A percentile compares a stretch with the other conserved stretches of the same genome.
These are phyloP conservation scores for Hansenula lynferdii DNA, from an alignment of 1,139 yeast species.

Conservation along the genomic window DNA sequence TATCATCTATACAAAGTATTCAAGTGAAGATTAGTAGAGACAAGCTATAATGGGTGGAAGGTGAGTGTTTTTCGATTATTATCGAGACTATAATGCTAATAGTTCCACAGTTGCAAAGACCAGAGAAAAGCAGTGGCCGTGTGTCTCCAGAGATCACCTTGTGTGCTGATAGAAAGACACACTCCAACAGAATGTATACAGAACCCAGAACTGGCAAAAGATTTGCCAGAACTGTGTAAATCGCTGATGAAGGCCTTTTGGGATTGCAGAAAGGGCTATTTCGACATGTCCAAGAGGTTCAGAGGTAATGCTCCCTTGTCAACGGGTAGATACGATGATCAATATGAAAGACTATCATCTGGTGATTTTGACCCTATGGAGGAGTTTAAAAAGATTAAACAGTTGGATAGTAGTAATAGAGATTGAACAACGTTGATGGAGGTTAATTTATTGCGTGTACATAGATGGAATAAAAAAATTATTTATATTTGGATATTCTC, in stretches of 20 bases:
- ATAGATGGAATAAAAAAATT: neutral
- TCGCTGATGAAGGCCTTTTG: slow-evolving; percentile 81
- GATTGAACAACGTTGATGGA: too few relatives aligned
- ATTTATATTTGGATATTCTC: neutral
- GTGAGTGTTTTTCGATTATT: slow-evolving; percentile 8
- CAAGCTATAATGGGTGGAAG: slow-evolving; percentile 20
- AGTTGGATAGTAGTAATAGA: slow-evolving; percentile 39
- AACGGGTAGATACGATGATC: slow-evolving; percentile 88
- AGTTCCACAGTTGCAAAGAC: slow-evolving; percentile 70
- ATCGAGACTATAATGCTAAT: neutral
- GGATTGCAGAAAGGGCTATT: slow-evolving; percentile 81
- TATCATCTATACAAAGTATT: neutral
- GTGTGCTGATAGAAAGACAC: slow-evolving; percentile 85
- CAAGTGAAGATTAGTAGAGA: too few relatives aligned
- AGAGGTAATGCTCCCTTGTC: slow-evolving; percentile 92
- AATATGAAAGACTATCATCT: slow-evolving; percentile 66
- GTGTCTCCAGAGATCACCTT: slow-evolving; percentile 93
- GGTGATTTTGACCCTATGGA: slow-evolving; percentile 82
- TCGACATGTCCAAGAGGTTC: slow-evolving; percentile 89
- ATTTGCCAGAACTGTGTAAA: slow-evolving; percentile 83
- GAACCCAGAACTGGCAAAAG: slow-evolving; percentile 68
- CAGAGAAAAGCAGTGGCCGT: slow-evolving; percentile 91
- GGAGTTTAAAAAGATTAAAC: slow-evolving; percentile 66
- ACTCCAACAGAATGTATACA: slow-evolving; percentile 87
- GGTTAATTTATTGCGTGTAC: neutral